Base-by-base conservation (phyloP, 176 grass and related monocot genomes). In the Cocos nucifera region DNA sequence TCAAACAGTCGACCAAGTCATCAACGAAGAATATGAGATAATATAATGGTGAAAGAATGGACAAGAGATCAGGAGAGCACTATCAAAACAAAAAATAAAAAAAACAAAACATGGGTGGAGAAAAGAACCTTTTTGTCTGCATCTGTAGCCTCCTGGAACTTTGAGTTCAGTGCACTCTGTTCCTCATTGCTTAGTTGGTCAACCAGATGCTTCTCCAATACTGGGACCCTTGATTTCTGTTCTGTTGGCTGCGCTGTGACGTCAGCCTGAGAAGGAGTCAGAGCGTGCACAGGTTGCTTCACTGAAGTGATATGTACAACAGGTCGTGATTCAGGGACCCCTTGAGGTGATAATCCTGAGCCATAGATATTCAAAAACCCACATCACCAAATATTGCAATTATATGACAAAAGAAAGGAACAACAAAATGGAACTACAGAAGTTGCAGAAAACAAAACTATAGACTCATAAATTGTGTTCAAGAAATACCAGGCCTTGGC, bases 101-200 rank as follows among this genome's bases (percentile, higher is more conserved):
- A n/a, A n/a, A n/a, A n/a, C 17, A 4, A 29, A 77, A 35, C 69
- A 54, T 9, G 28, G 0, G 2, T 35, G 4, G 15, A 44, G 55
- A 48, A 20, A 48, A 59, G 15, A 63, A 85, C 94, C 21, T 92
- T 98, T 78, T 86, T 89, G 65, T 98, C 88, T 56, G 94, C 88
- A 59, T 93, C 94, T 75, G 88, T 79, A 63, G 94, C 88, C 70
- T 98, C 94, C 63, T 89, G 83, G 80, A 92, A 98, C 77, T 86
- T 98, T 15, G 79, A 76, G 28, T 82, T 83, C 17, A 98, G 75
- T 56, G 82, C 26, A 65, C 56, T 65, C 61, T 88, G 81, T 59
- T 98, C 94, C 49, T 98, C 94, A 77, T 89, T 98, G 82, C 94
- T 98, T 53, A 98, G 80, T 70, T 98, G 94, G 65, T 86, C 73